Evolutionary conservation across 495 filamentous ascomycete genomes (phyloP).

Genomic region (Penicillium diatomitis): DNA sequence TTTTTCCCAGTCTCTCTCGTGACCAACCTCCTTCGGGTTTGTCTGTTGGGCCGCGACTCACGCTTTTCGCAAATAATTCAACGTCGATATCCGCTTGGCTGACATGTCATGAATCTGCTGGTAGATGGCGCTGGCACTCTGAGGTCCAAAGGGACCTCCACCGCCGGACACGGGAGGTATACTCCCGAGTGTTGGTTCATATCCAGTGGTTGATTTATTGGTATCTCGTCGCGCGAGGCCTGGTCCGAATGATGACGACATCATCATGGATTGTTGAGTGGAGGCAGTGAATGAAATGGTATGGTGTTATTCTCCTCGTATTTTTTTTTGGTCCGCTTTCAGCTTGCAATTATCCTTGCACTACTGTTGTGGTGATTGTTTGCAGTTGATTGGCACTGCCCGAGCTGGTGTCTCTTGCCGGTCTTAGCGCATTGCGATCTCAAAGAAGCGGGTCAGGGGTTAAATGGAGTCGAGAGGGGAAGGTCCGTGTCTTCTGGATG

Average conservation of each 20-base stretch:
- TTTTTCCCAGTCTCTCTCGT: too few relatives aligned
- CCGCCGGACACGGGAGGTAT: conserved; percentile 24
- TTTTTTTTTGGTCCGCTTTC: too few relatives aligned
- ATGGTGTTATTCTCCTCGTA: conserved; percentile 2
- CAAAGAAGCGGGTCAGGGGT: neutral
- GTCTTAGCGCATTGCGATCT: too few relatives aligned
- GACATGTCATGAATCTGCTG: conserved; percentile 84
- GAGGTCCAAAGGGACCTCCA: conserved; percentile 37
- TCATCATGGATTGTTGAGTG: conserved; percentile 16
- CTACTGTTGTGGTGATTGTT: too few relatives aligned
- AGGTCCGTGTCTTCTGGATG: too few relatives aligned
- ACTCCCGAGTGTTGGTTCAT: conserved; percentile 18
- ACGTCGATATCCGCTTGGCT: conserved; percentile 88
- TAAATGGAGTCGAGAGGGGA: neutral
- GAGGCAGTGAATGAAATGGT: neutral
- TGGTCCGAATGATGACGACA: conserved; percentile 29
- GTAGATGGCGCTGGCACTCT: conserved; percentile 59
- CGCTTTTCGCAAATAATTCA: conserved; percentile 90
- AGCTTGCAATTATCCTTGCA: too few relatives aligned
- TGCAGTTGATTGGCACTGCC: too few relatives aligned
- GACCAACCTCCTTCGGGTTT: too few relatives aligned
- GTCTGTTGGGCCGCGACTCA: conserved; percentile 33
- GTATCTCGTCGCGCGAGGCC: conserved; percentile 31
- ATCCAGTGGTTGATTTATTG: conserved; percentile 24
- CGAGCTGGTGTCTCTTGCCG: too few relatives aligned